These are phyloP conservation scores for Leccinum incarnatum DNA, from an alignment of 768 basidiomycete genomes.

Conservation along the genomic window DNA sequence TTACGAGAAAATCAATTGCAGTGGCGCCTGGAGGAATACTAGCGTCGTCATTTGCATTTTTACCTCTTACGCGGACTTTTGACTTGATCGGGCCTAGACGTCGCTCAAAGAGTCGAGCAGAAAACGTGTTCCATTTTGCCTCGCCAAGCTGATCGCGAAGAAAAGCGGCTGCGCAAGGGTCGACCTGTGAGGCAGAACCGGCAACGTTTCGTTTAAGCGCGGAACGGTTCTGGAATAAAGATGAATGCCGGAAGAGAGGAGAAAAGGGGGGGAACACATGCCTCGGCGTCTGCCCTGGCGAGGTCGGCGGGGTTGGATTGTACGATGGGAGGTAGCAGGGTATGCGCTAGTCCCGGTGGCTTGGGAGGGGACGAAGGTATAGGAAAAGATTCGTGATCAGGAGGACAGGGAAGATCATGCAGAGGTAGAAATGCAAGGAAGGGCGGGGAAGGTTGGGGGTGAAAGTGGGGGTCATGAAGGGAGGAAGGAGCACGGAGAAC, in stretches of 20 bases:
- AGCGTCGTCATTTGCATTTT: conserved; percentile 29
- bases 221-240: conserved; percentile 25
- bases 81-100: conserved; percentile 40
- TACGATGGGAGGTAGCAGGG: conserved; percentile 33
- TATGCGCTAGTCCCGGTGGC: conserved; percentile 23
- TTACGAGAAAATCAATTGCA: conserved; percentile 51
- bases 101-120: conserved; percentile 46
- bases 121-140: conserved; percentile 45
- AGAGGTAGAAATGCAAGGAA: conserved; percentile 26
- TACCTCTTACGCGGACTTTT: conserved; percentile 33
- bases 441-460: conserved; percentile 23
- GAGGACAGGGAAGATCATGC: conserved; percentile 24
- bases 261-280: conserved; percentile 1
- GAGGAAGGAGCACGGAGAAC: conserved; percentile 15
- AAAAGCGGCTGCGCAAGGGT: conserved; percentile 45
- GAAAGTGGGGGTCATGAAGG: conserved; percentile 29
- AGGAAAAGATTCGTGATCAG: conserved; percentile 19
- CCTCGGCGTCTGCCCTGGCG: conserved; percentile 25
- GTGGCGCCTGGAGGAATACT: conserved; percentile 36
- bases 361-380: conserved; percentile 26
- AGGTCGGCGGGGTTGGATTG: conserved; percentile 33
- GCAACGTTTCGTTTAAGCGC: conserved; percentile 24
- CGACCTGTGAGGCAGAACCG: conserved; percentile 30
- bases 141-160: conserved; percentile 44
- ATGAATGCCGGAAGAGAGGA: conserved; percentile 12